Percentiles rank a stretch among this genome's conserved stretches.
phyloP scores from a whole-genome alignment of 768 basidiomycete species.

The Hortiboletus campestris region DNA sequence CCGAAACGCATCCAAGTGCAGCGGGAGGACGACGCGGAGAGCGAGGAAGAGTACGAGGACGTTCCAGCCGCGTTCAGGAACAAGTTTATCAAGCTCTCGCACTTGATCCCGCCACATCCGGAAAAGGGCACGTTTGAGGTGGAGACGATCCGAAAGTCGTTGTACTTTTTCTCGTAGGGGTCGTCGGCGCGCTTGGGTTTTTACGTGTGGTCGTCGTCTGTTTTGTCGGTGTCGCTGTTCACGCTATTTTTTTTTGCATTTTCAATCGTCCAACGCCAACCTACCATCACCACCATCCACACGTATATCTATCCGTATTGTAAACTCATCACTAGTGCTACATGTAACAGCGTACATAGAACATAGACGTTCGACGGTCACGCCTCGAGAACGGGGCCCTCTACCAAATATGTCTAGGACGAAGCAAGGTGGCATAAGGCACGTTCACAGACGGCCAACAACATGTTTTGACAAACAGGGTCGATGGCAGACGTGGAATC shows the following conservation, averaged over 20 bases:
- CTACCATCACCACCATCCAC: background rate
- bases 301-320: conserved; percentile 17
- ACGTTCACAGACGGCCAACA: conserved; percentile 30
- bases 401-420: background rate
- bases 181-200: background rate
- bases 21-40: background rate
- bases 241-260: background rate
- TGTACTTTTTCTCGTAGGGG: conserved; percentile 89
- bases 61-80: conserved; percentile 32
- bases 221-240: background rate
- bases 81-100: conserved; percentile 72
- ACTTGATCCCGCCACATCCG: conserved; percentile 79
- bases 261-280: background rate
- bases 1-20: conserved; percentile 17
- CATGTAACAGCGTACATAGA: conserved; percentile 15
- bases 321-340: conserved; percentile 13
- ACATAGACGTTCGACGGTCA: background rate
- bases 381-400: background rate
- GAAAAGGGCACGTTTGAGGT: conserved; percentile 86
- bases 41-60: conserved; percentile 19
- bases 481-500: conserved; percentile 11
- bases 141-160: conserved; percentile 70
- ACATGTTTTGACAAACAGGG: conserved; percentile 24
- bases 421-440: conserved; percentile 14
- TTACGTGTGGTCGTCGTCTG: too few relatives aligned